A percentile compares a stretch with the other conserved stretches of the same genome.
Conservation (phyloP, 2,329 filamentous ascomycete species). For the Leptographium flavum region DNA sequence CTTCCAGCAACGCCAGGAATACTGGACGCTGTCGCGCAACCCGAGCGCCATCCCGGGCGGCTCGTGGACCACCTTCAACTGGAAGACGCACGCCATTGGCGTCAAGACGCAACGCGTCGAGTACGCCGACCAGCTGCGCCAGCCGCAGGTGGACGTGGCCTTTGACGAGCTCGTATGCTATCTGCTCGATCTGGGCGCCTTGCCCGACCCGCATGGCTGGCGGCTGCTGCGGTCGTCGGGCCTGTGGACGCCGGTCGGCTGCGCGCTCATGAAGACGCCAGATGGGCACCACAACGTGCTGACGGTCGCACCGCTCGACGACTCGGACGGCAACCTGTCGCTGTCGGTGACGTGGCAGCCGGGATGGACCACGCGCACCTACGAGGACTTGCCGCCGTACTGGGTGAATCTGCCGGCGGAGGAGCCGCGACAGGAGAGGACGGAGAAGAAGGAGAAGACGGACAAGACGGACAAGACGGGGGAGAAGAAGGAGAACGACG, state of each 20-base stretch:
- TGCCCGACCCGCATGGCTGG: slow-evolving; percentile 45
- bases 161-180: slow-evolving; percentile 49
- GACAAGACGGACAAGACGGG: not conserved
- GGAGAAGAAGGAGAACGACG: not conserved
- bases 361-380: slow-evolving; percentile 37
- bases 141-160: slow-evolving; percentile 35
- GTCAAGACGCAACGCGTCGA: slow-evolving; percentile 48
- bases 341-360: slow-evolving; percentile 41
- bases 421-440: not conserved
- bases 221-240: slow-evolving; percentile 40
- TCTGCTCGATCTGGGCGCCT: slow-evolving; percentile 47
- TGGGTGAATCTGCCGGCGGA: slow-evolving; percentile 36
- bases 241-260: slow-evolving; percentile 46
- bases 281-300: slow-evolving; percentile 34
- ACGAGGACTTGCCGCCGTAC: slow-evolving; percentile 40
- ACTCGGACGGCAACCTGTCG: slow-evolving; percentile 46
- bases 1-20: slow-evolving; percentile 34
- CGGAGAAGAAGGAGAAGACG: not conserved
- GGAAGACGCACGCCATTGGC: slow-evolving; percentile 48
- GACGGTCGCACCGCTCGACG: slow-evolving; percentile 38
- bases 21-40: slow-evolving; percentile 40
- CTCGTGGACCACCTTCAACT: slow-evolving; percentile 51
- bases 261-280: slow-evolving; percentile 38
- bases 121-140: slow-evolving; percentile 41
- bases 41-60: slow-evolving; percentile 43